phyloP scores from a whole-genome alignment of 306 rosid genomes.

The Quercus mongolica region DNA sequence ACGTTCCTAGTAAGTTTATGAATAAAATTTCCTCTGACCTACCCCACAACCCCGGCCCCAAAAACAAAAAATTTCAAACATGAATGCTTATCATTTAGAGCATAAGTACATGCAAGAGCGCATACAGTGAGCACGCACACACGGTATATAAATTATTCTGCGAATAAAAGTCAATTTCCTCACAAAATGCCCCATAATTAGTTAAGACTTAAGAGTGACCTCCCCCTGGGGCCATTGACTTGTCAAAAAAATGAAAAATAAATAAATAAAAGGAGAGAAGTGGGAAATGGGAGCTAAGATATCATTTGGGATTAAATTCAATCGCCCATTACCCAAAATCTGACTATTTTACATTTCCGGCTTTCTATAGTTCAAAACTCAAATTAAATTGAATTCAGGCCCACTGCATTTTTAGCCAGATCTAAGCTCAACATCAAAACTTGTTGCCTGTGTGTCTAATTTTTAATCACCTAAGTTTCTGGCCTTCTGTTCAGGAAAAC shows the following conservation, averaged over 20 bases:
- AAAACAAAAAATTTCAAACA: too few species aligned
- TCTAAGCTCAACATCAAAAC: constrained; percentile 8
- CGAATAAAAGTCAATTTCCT: constrained; percentile 24
- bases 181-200: constrained; percentile 1
- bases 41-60: too few species aligned
- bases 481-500: not conserved
- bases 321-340: constrained; percentile 22
- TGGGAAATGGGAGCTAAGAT: not conserved
- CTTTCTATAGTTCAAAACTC: constrained; percentile 21
- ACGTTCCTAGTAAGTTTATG: too few species aligned
- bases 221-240: not conserved
- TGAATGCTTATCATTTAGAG: too few species aligned
- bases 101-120: not conserved
- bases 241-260: not conserved
- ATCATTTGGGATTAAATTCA: constrained; percentile 10
- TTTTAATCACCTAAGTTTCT: not conserved
- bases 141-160: not conserved
- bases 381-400: constrained; percentile 6
- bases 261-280: too few species aligned
- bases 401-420: constrained; percentile 15
- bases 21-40: too few species aligned
- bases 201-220: not conserved
- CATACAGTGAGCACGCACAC: too few species aligned
- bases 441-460: not conserved
- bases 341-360: constrained; percentile 35